These are phyloP conservation scores for Canavalia gladiata DNA, from an alignment of 306 rosid species.

Conservation along the genomic window DNA sequence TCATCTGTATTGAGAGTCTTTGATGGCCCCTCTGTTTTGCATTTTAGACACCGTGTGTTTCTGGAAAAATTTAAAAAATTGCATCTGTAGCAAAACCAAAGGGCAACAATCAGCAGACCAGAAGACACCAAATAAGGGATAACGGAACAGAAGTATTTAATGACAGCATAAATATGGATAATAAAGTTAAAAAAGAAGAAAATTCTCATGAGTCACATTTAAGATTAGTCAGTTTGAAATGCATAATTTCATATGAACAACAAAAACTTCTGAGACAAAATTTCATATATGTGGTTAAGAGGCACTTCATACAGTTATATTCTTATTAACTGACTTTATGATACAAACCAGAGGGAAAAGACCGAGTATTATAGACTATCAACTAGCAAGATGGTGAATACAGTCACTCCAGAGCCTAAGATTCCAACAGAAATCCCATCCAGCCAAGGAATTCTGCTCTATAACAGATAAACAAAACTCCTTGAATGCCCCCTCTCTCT, in stretches of 20 bases:
- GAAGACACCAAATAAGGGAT: constrained; percentile 21
- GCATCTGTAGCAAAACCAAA: constrained; percentile 73
- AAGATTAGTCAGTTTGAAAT: constrained; percentile 39
- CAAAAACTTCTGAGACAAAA: constrained; percentile 27
- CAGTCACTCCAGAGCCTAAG: too few relatives aligned
- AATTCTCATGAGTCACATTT: neutral
- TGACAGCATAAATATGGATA: constrained; percentile 17
- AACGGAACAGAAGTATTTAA: constrained; percentile 37
- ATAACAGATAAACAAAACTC: too few relatives aligned
- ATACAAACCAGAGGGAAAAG: too few relatives aligned
- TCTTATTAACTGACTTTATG: constrained; percentile 2
- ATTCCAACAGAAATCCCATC: too few relatives aligned
- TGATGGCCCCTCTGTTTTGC: constrained; percentile 73
- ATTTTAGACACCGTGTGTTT: constrained; percentile 74
- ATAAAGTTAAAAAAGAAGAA: neutral
- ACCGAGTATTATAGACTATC: too few relatives aligned
- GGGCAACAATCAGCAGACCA: constrained; percentile 44
- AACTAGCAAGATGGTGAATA: too few relatives aligned
- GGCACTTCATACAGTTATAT: constrained; percentile 33
- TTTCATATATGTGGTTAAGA: neutral
- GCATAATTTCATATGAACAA: constrained; percentile 40
- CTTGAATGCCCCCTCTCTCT: too few relatives aligned
- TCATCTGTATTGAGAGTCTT: constrained; percentile 40
- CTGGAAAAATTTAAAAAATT: constrained; percentile 81
- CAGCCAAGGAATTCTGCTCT: too few relatives aligned